Conservation (phyloP, 1,139 yeast genomes). For the Candida gigantensis region DNA sequence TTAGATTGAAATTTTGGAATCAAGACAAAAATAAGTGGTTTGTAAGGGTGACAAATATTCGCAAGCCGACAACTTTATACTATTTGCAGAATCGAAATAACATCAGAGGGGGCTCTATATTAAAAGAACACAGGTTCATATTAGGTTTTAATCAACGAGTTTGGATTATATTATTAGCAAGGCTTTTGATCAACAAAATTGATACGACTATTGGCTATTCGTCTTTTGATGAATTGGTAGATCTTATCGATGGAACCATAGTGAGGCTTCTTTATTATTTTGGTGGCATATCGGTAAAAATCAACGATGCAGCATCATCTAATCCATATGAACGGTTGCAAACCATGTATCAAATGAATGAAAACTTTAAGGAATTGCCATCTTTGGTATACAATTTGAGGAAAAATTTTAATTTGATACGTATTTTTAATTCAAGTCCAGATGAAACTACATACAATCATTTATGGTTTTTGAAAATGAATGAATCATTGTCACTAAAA, state of each 20-base stretch:
- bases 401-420: constrained; percentile 35
- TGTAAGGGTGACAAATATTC: constrained; percentile 31
- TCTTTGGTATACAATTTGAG: constrained; percentile 32
- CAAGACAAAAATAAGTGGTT: constrained; percentile 20
- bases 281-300: constrained; percentile 28
- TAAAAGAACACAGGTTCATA: constrained; percentile 29
- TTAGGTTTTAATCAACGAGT: constrained; percentile 34
- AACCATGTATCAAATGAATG: constrained; percentile 25
- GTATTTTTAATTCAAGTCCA: constrained; percentile 44
- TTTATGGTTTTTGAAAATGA: constrained; percentile 28
- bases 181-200: constrained; percentile 35
- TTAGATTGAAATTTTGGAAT: constrained; percentile 34
- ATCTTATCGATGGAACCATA: constrained; percentile 28
- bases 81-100: constrained; percentile 16
- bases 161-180: constrained; percentile 32
- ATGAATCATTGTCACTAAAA: constrained; percentile 18
- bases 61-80: constrained; percentile 32
- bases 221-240: constrained; percentile 28
- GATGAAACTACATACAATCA: constrained; percentile 46
- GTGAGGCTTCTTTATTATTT: constrained; percentile 32
- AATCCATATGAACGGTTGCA: constrained; percentile 27
- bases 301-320: constrained; percentile 6
- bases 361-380: constrained; percentile 29
- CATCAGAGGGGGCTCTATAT: constrained; percentile 23
- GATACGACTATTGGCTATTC: constrained; percentile 40